A percentile compares a stretch with the other conserved stretches of the same genome.
phyloP scores from a whole-genome alignment of 2,329 filamentous ascomycete species.

The Tolypocladium paradoxum region DNA sequence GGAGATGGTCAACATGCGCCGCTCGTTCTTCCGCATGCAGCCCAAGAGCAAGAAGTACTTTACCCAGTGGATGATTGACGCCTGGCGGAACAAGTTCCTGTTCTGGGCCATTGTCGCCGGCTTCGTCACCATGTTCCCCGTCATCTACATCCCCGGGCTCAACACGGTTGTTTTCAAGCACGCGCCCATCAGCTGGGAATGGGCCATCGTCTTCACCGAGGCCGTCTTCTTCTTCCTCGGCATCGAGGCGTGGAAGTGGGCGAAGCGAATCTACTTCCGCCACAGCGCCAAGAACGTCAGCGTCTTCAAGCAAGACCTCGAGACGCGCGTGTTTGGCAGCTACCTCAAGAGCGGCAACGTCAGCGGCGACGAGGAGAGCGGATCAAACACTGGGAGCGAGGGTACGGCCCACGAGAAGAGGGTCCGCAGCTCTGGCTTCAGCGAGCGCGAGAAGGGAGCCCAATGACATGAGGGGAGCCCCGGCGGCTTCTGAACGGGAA shows the following conservation, averaged over 20 bases:
- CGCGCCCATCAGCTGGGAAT: slow-evolving; percentile 48
- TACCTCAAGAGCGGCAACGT: slow-evolving; percentile 14
- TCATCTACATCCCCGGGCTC: slow-evolving; percentile 47
- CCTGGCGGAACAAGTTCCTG: slow-evolving; percentile 62
- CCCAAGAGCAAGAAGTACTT: slow-evolving; percentile 49
- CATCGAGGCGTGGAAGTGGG: slow-evolving; percentile 47
- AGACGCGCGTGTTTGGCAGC: slow-evolving; percentile 21
- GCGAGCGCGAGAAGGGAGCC: slow-evolving; percentile 1
- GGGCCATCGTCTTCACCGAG: slow-evolving; percentile 45
- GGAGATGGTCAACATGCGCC: slow-evolving; percentile 62
- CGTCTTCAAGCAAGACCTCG: slow-evolving; percentile 13
- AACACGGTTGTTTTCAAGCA: slow-evolving; percentile 49
- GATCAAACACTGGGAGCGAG: slow-evolving; percentile 1
- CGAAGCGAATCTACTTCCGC: slow-evolving; percentile 33
- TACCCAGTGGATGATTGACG: slow-evolving; percentile 54
- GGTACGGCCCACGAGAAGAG: slow-evolving; percentile 4
- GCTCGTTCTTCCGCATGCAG: slow-evolving; percentile 64
- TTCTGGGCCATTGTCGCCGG: slow-evolving; percentile 46
- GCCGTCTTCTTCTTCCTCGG: slow-evolving; percentile 46
- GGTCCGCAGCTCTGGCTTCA: neutral
- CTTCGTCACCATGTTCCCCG: slow-evolving; percentile 34
- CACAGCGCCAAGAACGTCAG: slow-evolving; percentile 8
- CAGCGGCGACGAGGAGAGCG: slow-evolving; percentile 9
- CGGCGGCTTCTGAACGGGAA: neutral
- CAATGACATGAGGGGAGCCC: slow-evolving; percentile 9